Conservation (phyloP, 768 basidiomycete genomes). For the Hericium erinaceus region DNA sequence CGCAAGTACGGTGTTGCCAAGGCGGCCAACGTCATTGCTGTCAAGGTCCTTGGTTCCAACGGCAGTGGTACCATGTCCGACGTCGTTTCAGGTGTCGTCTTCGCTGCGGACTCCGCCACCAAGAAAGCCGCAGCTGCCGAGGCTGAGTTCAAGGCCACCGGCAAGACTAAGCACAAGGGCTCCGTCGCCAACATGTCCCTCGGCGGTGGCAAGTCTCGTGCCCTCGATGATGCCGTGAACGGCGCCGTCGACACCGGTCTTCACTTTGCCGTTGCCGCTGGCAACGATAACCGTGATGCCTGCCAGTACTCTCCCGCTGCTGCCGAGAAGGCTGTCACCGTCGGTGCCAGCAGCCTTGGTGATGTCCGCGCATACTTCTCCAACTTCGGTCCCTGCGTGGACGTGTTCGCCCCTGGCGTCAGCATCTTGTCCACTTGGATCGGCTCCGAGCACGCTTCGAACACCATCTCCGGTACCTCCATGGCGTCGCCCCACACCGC, state of each 20-base stretch:
- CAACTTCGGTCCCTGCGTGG: conserved; percentile 85
- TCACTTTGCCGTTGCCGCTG: conserved; percentile 96
- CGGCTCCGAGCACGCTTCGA: conserved; percentile 41
- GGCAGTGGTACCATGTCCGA: conserved; percentile 94
- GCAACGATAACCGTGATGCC: conserved; percentile 80
- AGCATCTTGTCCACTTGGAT: conserved; percentile 87
- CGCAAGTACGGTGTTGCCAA: conserved; percentile 93
- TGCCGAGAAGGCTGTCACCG: conserved; percentile 85
- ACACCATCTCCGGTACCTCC: conserved; percentile 79
- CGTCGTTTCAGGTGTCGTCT: conserved; percentile 81
- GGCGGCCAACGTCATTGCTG: conserved; percentile 79
- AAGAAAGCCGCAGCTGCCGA: conserved; percentile 50
- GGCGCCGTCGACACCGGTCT: conserved; percentile 74
- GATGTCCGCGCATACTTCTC: conserved; percentile 89
- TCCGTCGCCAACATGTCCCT: conserved; percentile 97
- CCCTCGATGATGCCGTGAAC: conserved; percentile 82
- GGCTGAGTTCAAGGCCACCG: conserved; percentile 60
- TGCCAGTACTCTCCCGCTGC: conserved; percentile 91
- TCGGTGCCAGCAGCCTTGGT: conserved; percentile 78
- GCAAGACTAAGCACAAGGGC: conserved; percentile 82
- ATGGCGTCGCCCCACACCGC: conserved; percentile 91
- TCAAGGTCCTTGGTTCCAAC: conserved; percentile 91
- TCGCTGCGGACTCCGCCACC: conserved; percentile 51
- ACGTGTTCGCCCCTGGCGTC: conserved; percentile 83
- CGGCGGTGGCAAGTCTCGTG: conserved; percentile 85